Evolutionary conservation across 1,139 yeast species (phyloP).

Genomic region (Eremothecium gossypii): DNA sequence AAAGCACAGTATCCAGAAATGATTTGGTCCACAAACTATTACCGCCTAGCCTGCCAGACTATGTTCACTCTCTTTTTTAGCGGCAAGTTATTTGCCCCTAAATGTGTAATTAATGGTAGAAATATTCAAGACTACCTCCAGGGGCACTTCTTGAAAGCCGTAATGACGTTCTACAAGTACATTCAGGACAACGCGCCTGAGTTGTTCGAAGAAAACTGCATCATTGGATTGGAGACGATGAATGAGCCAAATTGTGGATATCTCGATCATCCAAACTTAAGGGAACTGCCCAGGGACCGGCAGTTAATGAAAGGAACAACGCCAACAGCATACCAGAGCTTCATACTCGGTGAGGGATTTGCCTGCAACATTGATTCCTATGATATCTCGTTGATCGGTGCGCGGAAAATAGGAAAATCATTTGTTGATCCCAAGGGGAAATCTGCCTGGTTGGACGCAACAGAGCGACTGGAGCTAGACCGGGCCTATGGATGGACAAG

Average conservation of each 20-base stretch:
- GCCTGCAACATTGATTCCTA: slow-evolving; percentile 58
- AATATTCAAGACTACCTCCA: slow-evolving; percentile 78
- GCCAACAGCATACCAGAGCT: slow-evolving; percentile 54
- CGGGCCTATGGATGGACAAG: slow-evolving; percentile 62
- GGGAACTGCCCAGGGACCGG: slow-evolving; percentile 41
- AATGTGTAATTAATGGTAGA: slow-evolving; percentile 55
- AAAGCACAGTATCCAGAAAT: slow-evolving; percentile 53
- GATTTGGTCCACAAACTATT: slow-evolving; percentile 91
- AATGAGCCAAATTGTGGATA: slow-evolving; percentile 78
- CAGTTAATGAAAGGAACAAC: slow-evolving; percentile 57
- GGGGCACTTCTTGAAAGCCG: slow-evolving; percentile 47
- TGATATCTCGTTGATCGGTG: slow-evolving; percentile 62
- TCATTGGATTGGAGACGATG: slow-evolving; percentile 75
- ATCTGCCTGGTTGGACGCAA: slow-evolving; percentile 53
- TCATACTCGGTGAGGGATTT: slow-evolving; percentile 64
- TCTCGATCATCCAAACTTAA: slow-evolving; percentile 45
- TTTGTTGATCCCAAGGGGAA: slow-evolving; percentile 58
- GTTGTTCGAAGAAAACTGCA: slow-evolving; percentile 39
- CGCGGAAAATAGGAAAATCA: slow-evolving; percentile 49
- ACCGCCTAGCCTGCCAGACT: slow-evolving; percentile 61
- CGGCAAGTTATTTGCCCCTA: slow-evolving; percentile 63
- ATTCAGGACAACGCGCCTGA: slow-evolving; percentile 43
- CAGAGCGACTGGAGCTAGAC: slow-evolving; percentile 40
- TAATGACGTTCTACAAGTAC: slow-evolving; percentile 44
- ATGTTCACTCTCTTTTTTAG: slow-evolving; percentile 85